Conservation (phyloP, 2,329 filamentous ascomycete species). For the Epichloe coenophiala region DNA sequence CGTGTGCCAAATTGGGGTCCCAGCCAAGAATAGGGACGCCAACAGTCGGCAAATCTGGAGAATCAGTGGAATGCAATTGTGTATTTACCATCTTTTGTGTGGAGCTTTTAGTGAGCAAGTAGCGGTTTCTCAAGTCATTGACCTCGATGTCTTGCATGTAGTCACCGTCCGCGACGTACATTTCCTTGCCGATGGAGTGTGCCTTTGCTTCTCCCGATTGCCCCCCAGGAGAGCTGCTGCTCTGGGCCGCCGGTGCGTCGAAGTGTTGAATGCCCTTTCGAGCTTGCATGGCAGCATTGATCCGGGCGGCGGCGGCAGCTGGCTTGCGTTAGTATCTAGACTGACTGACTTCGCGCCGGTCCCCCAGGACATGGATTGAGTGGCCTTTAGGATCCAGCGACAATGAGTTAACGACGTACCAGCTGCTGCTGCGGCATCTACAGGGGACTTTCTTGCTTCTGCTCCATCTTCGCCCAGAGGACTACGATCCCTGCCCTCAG, state of each 20-base stretch:
- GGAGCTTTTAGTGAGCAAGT: slow-evolving; percentile 90
- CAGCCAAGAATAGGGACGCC: slow-evolving; percentile 8
- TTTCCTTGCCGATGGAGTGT: slow-evolving; percentile 33
- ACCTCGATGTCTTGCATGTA: slow-evolving; percentile 99
- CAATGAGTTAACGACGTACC: slow-evolving; percentile 35
- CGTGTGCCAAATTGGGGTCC: slow-evolving; percentile 16
- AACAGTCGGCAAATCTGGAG: slow-evolving; percentile 21
- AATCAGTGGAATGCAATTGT: slow-evolving; percentile 25
- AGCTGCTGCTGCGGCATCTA: slow-evolving; percentile 64
- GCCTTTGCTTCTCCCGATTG: slow-evolving; percentile 5
- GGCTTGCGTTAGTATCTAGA: slow-evolving; percentile 8
- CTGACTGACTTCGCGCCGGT: slow-evolving; percentile 7
- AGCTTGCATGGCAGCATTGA: slow-evolving; percentile 70
- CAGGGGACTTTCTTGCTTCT: slow-evolving; percentile 37
- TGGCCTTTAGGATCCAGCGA: too few relatives aligned
- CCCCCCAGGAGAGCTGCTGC: not conserved
- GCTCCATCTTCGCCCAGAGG: slow-evolving; percentile 43
- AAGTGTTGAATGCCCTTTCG: slow-evolving; percentile 85
- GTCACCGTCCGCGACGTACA: slow-evolving; percentile 92
- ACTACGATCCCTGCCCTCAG: slow-evolving; percentile 70
- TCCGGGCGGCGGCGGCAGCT: slow-evolving; percentile 81
- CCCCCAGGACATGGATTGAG: not conserved
- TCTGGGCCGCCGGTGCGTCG: slow-evolving; percentile 68
- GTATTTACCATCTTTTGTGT: slow-evolving; percentile 99
- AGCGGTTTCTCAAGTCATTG: slow-evolving; percentile 93